phyloP scores from a whole-genome alignment of 331 rosid genomes.

The Quercus tomentella region DNA sequence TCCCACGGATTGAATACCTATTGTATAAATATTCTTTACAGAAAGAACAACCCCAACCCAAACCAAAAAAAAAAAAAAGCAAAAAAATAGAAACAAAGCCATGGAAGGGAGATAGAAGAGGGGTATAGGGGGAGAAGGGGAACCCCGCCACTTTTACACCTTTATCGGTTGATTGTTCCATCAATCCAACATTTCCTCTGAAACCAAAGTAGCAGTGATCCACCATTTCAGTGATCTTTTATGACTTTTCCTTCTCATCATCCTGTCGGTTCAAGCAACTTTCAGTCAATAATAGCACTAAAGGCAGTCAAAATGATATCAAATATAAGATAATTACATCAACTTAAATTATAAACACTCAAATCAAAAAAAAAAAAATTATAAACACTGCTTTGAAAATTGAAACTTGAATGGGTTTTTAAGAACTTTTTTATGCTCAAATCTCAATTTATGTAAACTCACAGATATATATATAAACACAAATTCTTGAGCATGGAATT shows the following conservation, averaged over 20 bases:
- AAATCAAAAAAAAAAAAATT: too few relatives aligned
- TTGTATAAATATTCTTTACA: slow-evolving; percentile 9
- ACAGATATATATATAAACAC: background rate
- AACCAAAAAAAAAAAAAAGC: background rate
- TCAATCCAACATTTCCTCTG: background rate
- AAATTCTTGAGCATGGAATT: too few relatives aligned
- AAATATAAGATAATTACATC: background rate
- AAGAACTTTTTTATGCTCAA: background rate
- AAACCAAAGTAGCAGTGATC: background rate
- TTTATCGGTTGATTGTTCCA: slow-evolving; percentile 1
- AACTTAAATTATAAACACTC: background rate
- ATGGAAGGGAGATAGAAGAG: too few relatives aligned
- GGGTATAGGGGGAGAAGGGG: background rate
- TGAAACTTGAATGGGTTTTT: background rate
- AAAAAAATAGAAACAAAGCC: too few relatives aligned
- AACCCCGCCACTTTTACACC: slow-evolving; percentile 16
- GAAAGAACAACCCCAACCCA: background rate
- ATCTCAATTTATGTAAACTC: background rate
- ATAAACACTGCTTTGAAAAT: background rate
- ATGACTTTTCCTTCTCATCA: slow-evolving; percentile 37
- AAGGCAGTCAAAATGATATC: background rate
- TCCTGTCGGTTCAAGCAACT: slow-evolving; percentile 35
- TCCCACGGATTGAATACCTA: background rate
- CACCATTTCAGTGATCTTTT: slow-evolving; percentile 21
- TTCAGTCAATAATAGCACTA: background rate